Conservation (phyloP, 331 rosid species). For the Prunus yedoensis region DNA sequence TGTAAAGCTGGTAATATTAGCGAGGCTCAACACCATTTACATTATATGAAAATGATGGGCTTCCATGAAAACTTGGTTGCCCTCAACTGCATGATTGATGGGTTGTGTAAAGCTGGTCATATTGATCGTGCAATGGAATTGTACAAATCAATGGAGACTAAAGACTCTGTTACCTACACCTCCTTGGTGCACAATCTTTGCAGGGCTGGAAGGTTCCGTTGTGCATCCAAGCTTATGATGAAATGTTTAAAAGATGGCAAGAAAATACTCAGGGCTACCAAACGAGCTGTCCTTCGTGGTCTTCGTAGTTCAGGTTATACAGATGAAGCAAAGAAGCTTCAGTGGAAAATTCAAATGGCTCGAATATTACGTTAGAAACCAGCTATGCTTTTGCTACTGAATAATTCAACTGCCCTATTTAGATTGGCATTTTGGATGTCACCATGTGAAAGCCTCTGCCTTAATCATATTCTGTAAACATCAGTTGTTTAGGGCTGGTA, state of each 20-base stretch:
- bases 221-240: slow-evolving; percentile 65
- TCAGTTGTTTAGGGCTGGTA: neutral
- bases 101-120: slow-evolving; percentile 71
- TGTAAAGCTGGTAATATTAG: slow-evolving; percentile 55
- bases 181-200: slow-evolving; percentile 80
- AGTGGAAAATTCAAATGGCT: slow-evolving; percentile 39
- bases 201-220: slow-evolving; percentile 51
- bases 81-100: slow-evolving; percentile 64
- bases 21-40: slow-evolving; percentile 56
- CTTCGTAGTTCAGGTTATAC: slow-evolving; percentile 48
- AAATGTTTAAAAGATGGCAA: slow-evolving; percentile 55
- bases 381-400: neutral
- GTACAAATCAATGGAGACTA: slow-evolving; percentile 65
- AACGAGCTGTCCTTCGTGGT: slow-evolving; percentile 62
- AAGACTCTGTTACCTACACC: slow-evolving; percentile 62
- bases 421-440: slow-evolving; percentile 2
- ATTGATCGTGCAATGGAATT: slow-evolving; percentile 62
- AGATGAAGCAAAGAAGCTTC: slow-evolving; percentile 61
- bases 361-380: slow-evolving; percentile 31
- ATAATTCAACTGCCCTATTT: neutral
- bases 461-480: neutral
- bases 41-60: slow-evolving; percentile 50
- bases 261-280: slow-evolving; percentile 48
- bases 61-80: slow-evolving; percentile 65
- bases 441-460: neutral